phyloP scores from a whole-genome alignment of 1,284 basidiomycete genomes.

The Schizopora paradoxa region DNA sequence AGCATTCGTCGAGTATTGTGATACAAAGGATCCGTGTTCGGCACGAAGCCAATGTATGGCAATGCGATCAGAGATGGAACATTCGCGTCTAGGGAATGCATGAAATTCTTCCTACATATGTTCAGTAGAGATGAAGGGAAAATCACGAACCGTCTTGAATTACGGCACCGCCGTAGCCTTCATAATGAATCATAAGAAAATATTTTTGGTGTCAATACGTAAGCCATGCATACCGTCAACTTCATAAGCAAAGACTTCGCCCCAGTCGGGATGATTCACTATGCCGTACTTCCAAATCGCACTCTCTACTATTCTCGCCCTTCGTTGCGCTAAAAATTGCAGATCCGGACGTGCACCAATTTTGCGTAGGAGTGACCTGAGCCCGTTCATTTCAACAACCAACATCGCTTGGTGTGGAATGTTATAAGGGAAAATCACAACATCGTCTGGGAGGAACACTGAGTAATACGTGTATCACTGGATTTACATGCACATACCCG shows the following conservation, averaged over 20 bases:
- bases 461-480: neutral
- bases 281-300: conserved; percentile 21
- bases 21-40: conserved; percentile 4
- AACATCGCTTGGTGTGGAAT: conserved; percentile 20
- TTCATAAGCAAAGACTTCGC: conserved; percentile 24
- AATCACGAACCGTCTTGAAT: conserved; percentile 21
- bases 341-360: conserved; percentile 8
- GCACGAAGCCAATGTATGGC: conserved; percentile 26
- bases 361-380: conserved; percentile 17
- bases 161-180: conserved; percentile 18
- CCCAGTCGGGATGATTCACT: conserved; percentile 5
- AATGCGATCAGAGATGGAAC: conserved; percentile 24
- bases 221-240: conserved; percentile 18
- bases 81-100: conserved; percentile 21
- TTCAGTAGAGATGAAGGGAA: neutral
- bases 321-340: conserved; percentile 13
- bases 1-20: conserved; percentile 9
- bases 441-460: conserved; percentile 1
- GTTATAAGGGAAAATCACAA: conserved; percentile 9
- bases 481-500: neutral
- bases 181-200: neutral
- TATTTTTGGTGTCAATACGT: neutral
- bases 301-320: conserved; percentile 17
- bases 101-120: neutral
- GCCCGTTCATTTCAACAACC: conserved; percentile 20